These are phyloP conservation scores for Trametes hirsuta DNA, from an alignment of 1,284 basidiomycete genomes.

Conservation along the genomic window DNA sequence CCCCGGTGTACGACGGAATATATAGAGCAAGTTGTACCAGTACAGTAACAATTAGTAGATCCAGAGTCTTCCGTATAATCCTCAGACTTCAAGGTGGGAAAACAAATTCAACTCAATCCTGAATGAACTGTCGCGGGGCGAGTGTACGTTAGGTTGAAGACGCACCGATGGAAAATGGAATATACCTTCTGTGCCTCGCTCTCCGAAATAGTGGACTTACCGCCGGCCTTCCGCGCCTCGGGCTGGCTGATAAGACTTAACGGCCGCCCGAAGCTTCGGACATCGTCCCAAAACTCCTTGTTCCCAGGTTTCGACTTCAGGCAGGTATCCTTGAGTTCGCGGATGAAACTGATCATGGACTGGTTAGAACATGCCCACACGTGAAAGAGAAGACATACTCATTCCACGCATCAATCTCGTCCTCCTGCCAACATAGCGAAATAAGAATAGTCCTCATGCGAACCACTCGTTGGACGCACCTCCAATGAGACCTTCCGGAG, in stretches of 20 bases:
- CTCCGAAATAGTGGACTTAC: constrained; percentile 57
- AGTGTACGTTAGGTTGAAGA: background rate
- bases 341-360: constrained; percentile 53
- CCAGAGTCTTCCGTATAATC: too few relatives aligned
- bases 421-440: constrained; percentile 51
- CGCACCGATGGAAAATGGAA: background rate
- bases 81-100: too few relatives aligned
- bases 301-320: constrained; percentile 56
- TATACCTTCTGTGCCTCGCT: constrained; percentile 24
- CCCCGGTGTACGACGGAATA: too few relatives aligned
- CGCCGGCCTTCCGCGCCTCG: constrained; percentile 63
- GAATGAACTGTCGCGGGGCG: constrained; percentile 1
- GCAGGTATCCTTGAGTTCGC: constrained; percentile 59
- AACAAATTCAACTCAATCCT: background rate
- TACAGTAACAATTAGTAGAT: too few relatives aligned
- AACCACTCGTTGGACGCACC: constrained; percentile 39
- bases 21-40: too few relatives aligned
- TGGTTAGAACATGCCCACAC: background rate
- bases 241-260: constrained; percentile 65
- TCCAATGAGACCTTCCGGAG: constrained; percentile 69
- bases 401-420: constrained; percentile 82
- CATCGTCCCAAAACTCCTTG: constrained; percentile 62
- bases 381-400: constrained; percentile 44
- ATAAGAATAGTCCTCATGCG: background rate
- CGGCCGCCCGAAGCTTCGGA: constrained; percentile 52